Conservation (phyloP, 306 rosid species). For the Ormosia semicastrata region DNA sequence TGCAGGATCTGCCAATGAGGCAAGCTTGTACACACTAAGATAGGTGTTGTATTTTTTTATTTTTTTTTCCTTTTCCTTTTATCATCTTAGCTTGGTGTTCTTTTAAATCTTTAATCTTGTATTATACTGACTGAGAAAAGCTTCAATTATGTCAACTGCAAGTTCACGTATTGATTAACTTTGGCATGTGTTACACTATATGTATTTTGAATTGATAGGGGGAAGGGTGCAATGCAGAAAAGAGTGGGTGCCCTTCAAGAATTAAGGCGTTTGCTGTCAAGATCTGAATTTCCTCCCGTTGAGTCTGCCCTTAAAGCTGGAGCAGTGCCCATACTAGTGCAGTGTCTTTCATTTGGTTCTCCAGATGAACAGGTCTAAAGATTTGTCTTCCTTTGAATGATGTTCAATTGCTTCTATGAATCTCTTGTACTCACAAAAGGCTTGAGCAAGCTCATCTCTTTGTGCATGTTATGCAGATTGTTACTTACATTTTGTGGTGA, state of each 20-base stretch:
- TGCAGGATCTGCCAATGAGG: background rate
- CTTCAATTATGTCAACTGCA: slow-evolving; percentile 10
- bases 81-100: background rate
- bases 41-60: background rate
- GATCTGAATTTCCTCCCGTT: slow-evolving; percentile 88
- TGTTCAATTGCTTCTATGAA: slow-evolving; percentile 19
- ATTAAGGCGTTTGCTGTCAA: slow-evolving; percentile 76
- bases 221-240: slow-evolving; percentile 84
- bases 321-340: slow-evolving; percentile 69
- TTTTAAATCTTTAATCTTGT: background rate
- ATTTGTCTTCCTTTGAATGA: slow-evolving; percentile 7
- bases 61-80: background rate
- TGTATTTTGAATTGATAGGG: slow-evolving; percentile 57
- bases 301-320: slow-evolving; percentile 87
- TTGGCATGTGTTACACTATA: background rate
- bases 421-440: background rate
- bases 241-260: slow-evolving; percentile 77
- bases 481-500: slow-evolving; percentile 24
- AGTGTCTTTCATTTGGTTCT: slow-evolving; percentile 93
- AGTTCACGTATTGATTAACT: slow-evolving; percentile 11
- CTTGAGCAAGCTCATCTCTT: background rate
- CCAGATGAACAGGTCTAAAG: slow-evolving; percentile 86
- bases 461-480: slow-evolving; percentile 15
- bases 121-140: slow-evolving; percentile 1
- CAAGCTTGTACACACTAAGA: background rate